Evolutionary conservation across 306 rosid genomes (phyloP).

Genomic region (Crotalaria pallida): DNA sequence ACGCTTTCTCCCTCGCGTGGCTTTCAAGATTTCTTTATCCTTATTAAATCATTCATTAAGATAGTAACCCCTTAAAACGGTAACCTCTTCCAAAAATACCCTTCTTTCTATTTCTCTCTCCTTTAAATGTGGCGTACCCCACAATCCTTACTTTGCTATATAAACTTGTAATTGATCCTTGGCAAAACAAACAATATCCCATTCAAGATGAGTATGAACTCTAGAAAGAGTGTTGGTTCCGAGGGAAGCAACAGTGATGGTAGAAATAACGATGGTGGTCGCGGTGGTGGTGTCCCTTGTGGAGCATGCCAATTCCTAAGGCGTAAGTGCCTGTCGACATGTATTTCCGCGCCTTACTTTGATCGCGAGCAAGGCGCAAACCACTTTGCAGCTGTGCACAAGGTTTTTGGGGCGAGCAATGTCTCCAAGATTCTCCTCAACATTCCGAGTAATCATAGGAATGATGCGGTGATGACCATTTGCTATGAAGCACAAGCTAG

Average conservation of each 20-base stretch:
- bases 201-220: conserved; percentile 50
- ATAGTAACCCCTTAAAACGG: conserved; percentile 50
- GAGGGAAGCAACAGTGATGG: not conserved
- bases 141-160: not conserved
- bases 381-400: conserved; percentile 91
- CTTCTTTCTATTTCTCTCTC: not conserved
- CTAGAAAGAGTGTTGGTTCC: conserved; percentile 26
- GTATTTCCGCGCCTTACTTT: conserved; percentile 88
- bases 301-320: conserved; percentile 91
- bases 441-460: conserved; percentile 69
- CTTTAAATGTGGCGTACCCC: not conserved
- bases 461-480: conserved; percentile 82
- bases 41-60: conserved; percentile 29
- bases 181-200: not conserved
- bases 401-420: conserved; percentile 92
- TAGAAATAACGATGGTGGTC: too few species aligned
- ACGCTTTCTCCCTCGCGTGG: conserved; percentile 85
- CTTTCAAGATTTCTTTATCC: conserved; percentile 65
- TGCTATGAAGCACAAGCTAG: conserved; percentile 91
- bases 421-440: conserved; percentile 75
- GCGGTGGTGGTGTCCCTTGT: too few species aligned
- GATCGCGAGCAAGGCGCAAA: conserved; percentile 90
- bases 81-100: conserved; percentile 15
- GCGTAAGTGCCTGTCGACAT: conserved; percentile 71
- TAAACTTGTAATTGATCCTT: not conserved